phyloP scores from a whole-genome alignment of 495 filamentous ascomycete species.

The Aspergillus funiculosus region DNA sequence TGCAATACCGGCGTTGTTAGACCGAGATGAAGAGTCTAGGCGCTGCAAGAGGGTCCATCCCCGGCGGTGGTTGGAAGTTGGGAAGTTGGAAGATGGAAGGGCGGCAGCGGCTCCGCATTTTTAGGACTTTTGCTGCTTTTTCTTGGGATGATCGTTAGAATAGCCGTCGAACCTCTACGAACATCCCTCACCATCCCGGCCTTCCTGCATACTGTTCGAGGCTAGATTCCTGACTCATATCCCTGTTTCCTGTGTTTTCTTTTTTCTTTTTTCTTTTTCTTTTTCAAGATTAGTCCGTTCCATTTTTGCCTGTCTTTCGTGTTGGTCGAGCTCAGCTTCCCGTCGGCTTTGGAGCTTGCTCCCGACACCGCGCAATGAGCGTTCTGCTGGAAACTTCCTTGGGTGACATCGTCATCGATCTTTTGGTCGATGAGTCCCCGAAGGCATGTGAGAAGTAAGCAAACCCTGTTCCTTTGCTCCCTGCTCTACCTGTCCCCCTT shows the following conservation, averaged over 20 bases:
- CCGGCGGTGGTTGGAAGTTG: conserved; percentile 3
- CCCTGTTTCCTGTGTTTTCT: conserved; percentile 2
- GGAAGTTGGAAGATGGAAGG: conserved; percentile 2
- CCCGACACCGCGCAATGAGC: conserved; percentile 48
- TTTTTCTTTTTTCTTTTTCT: conserved; percentile 5
- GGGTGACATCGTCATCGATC: conserved; percentile 89
- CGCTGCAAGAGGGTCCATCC: conserved; percentile 10
- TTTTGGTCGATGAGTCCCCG: conserved; percentile 79
- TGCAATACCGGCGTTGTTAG: conserved; percentile 10
- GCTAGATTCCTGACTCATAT: not conserved
- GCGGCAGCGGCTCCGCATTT: conserved; percentile 21
- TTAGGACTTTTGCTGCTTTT: not conserved
- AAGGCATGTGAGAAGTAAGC: conserved; percentile 88
- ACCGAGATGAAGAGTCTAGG: not conserved
- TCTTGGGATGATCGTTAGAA: not conserved
- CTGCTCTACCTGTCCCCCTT: conserved; percentile 1
- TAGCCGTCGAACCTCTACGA: not conserved
- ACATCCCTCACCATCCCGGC: not conserved
- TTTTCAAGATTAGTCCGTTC: not conserved
- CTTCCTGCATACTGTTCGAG: conserved; percentile 1
- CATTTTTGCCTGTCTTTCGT: conserved; percentile 5
- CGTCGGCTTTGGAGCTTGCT: conserved; percentile 18
- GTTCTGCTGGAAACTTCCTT: conserved; percentile 86
- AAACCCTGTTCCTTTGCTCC: not conserved
- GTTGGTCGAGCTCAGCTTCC: conserved; percentile 23